These are phyloP conservation scores for Colletotrichum somersetense DNA, from an alignment of 2,329 filamentous ascomycete genomes.

Conservation along the genomic window DNA sequence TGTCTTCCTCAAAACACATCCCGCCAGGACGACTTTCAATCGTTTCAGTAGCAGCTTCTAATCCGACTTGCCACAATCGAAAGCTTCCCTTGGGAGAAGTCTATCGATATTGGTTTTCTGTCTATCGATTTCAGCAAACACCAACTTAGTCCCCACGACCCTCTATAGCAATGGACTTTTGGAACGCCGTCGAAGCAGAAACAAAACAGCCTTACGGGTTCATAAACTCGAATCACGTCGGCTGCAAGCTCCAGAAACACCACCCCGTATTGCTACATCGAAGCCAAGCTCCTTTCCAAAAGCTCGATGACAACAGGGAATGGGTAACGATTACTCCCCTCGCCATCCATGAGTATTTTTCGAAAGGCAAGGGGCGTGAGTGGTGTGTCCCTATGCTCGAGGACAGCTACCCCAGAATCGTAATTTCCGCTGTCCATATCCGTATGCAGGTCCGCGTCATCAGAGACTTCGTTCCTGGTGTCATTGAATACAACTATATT, in stretches of 20 bases:
- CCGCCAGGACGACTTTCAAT: no score
- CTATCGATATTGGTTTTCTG: neutral
- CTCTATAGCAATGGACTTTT: neutral
- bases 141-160: neutral
- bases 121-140: neutral
- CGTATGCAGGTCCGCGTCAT: neutral
- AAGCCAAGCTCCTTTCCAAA: neutral
- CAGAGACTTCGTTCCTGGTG: neutral
- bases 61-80: neutral
- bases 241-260: neutral
- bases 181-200: neutral
- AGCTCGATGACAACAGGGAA: neutral
- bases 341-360: neutral
- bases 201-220: neutral
- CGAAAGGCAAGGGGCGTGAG: neutral
- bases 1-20: neutral
- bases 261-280: neutral
- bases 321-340: conserved; percentile 5
- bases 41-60: no score
- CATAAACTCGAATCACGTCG: neutral
- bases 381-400: neutral
- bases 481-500: neutral
- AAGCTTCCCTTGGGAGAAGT: neutral
- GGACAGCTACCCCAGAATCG: neutral
- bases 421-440: neutral